Evolutionary conservation across 169 alveolate genomes (phyloP), one percentile per base, ranked within the genome.

Genomic region (Cryptosporidium meleagridis): DNA sequence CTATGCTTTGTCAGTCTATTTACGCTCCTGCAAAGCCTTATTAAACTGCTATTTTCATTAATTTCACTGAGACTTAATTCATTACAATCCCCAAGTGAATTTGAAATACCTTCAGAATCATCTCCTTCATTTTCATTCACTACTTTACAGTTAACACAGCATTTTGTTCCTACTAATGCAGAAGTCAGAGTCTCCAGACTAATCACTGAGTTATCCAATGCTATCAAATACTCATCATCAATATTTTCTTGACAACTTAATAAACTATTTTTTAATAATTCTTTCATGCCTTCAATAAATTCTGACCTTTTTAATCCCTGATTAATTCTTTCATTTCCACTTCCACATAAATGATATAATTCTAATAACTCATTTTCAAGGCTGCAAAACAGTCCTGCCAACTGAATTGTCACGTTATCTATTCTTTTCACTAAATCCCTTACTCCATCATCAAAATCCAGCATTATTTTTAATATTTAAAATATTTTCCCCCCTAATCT

Each of bases 401-500:
- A 26, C 12, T 65, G 55, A 21, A 65, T 80, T 39, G 89, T 80
- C 26, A 80, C 89, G 18, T 59, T 80, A 35, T 80, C 89, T 62
- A 80, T 65, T 62, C 89, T 80, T 59, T 80, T 59, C 31, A 80
- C 86, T 35, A 73, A 53, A 73, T 73, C 86, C 39, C 68, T 52
- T 12, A 73, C 52, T 37, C 86, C 86, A 55, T 73, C 52, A 18
- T 73, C 86, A 52, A 73, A 73, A 59, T 73, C 86, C 4, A 73
- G 48, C 86, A 73, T 73, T 53, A 12, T 73, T 31, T 7, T 59
- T 26, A 23, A 55, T 55, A 55, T 55, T 55, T 26, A 12, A 8
- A 1, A 55, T 7, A 12, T 26, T 55, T 26, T 23, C 3, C 3
- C 7, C 8, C n/a, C 35, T 55, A 23, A 55, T 55, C 23, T 26